phyloP scores from a whole-genome alignment of 345 rosid species.

The Ceriops zippeliana region DNA sequence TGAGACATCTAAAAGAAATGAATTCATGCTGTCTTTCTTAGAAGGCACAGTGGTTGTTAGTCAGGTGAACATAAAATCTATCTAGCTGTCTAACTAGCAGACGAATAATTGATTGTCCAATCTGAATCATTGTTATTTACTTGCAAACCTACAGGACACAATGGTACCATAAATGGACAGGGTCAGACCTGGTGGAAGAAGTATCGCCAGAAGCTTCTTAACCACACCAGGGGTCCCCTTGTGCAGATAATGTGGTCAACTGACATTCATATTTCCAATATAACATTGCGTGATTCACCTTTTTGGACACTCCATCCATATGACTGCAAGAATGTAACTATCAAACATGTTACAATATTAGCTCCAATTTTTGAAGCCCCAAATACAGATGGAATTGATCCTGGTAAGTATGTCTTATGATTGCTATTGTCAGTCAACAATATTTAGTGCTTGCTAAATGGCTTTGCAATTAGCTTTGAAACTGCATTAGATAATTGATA shows the following conservation, averaged over 20 bases:
- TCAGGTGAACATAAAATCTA: background rate
- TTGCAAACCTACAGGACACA: conserved; percentile 57
- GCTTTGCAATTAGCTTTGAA: conserved; percentile 9
- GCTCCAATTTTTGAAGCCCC: conserved; percentile 83
- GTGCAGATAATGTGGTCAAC: conserved; percentile 95
- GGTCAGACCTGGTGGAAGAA: conserved; percentile 98
- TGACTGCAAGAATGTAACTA: conserved; percentile 87
- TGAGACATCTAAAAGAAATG: too few relatives aligned
- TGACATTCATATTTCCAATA: conserved; percentile 67
- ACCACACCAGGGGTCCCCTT: conserved; percentile 92
- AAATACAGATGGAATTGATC: conserved; percentile 97
- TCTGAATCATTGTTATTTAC: conserved; percentile 7
- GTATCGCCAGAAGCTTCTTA: conserved; percentile 87
- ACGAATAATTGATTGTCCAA: background rate
- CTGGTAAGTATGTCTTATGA: conserved; percentile 45
- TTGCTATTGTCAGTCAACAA: conserved; percentile 6
- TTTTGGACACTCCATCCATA: conserved; percentile 98
- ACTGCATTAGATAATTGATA: background rate
- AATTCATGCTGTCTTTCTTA: too few relatives aligned
- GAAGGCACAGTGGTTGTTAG: too few relatives aligned
- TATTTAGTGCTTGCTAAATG: background rate
- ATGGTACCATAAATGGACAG: conserved; percentile 95
- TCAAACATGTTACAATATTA: conserved; percentile 72
- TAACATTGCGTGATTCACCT: conserved; percentile 87
- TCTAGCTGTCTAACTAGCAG: background rate